Evolutionary conservation across 805 yeast genomes (phyloP), one percentile per base, ranked within the genome.

Genomic region (Saturnispora galanensis): DNA sequence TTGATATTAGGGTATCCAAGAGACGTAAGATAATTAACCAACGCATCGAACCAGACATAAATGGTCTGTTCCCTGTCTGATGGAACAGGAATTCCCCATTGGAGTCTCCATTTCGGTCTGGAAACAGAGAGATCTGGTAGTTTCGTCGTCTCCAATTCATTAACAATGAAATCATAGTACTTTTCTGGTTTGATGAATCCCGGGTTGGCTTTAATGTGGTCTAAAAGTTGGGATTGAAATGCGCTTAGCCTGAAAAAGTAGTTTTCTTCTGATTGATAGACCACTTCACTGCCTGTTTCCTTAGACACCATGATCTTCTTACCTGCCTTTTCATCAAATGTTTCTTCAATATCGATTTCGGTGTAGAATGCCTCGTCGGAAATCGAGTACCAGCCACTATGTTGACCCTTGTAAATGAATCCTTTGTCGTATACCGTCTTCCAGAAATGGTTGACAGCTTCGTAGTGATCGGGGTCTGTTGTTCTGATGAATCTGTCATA

Each of bases 21-120:
- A 1, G 86, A 73, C 1, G 97, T 84, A 4, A 87, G 44, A 57
- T 93, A 93, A 60, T 88, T 93, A 37, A 83, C 70, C 38, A 93
- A 68, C 0, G 98, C 98, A 65, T 93, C 98, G 48, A 93, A 81
- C 98, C 98, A 93, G 12, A 93, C 98, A 56, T 93, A 93, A 43
- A 93, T 79, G 39, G 74, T 81, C 58, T 90, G 97, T 1, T 79
- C 55, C 0, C 71, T 64, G 56, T 89, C 96, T 17, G 70, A 68
- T 2, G 98, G 97, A 2, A 90, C 97, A 6, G 75, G 75, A 21
- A 93, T 81, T 0, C 96, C 97, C 98, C 98, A 93, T 29, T 72
- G 64, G 35, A 88, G 68, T 47, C 98, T 69, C 9, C 79, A 65
- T 0, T 78, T 57, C 0, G 97, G 97, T 50, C 98, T 68, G 0